Evolutionary conservation across 768 basidiomycete species (phyloP).

Genomic region (Rhizopogon vesiculosus): DNA sequence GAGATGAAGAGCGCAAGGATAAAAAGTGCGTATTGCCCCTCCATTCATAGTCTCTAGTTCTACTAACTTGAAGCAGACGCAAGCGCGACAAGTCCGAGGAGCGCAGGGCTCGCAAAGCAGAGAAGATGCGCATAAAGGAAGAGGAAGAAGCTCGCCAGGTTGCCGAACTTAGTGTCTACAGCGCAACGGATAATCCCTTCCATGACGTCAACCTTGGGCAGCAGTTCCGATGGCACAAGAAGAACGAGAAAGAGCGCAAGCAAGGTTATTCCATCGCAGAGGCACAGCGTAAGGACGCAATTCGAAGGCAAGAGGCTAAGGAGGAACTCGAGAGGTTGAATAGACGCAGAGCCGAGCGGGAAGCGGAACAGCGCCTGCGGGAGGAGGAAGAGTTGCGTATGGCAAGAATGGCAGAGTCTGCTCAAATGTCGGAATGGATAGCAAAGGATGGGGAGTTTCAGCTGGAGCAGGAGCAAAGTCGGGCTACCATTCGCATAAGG

Average conservation of each 20-base stretch:
- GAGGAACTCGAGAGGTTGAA: conserved; percentile 94
- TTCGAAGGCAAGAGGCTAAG: conserved; percentile 85
- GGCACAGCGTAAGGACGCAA: conserved; percentile 70
- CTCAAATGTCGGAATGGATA: conserved; percentile 98
- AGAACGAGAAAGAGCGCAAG: conserved; percentile 93
- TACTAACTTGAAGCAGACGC: conserved; percentile 42
- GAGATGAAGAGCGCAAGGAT: conserved; percentile 31
- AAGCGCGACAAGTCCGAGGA: conserved; percentile 89
- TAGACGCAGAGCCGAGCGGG: conserved; percentile 84
- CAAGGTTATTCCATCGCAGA: conserved; percentile 77
- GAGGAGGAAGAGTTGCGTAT: conserved; percentile 93
- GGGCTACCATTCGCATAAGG: conserved; percentile 91
- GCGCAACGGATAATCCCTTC: conserved; percentile 96
- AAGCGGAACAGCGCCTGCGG: conserved; percentile 79
- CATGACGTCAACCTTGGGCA: conserved; percentile 95
- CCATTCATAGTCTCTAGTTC: not conserved
- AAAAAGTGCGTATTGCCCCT: conserved; percentile 40
- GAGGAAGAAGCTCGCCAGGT: conserved; percentile 91
- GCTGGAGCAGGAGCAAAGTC: conserved; percentile 84
- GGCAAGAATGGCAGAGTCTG: conserved; percentile 87
- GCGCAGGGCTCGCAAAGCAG: conserved; percentile 77
- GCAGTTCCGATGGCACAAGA: conserved; percentile 99
- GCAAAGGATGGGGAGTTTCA: conserved; percentile 97
- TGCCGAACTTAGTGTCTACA: conserved; percentile 94
- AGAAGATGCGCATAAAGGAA: conserved; percentile 77